Base-by-base conservation (phyloP, 805 yeast genomes). In the Ogataea philodendri region DNA sequence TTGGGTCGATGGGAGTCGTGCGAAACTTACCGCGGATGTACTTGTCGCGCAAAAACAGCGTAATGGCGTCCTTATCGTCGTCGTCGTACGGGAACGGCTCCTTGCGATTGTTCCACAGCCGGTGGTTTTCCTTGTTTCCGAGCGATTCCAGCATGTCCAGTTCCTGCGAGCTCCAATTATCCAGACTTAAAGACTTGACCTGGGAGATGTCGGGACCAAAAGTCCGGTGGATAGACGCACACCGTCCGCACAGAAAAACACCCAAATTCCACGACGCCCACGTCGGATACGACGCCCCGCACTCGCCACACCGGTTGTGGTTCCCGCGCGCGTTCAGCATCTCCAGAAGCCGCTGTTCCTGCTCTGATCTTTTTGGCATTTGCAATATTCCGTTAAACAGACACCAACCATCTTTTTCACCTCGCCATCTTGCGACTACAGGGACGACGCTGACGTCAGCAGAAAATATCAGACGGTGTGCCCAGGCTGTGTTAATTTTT, bases 261-360 rank as follows among this genome's bases (percentile, higher is more conserved):
- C 94, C 95, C 26, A 84, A 49, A 27, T 63, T 59, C 60, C 59
- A 59, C 7, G 65, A 59, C 3, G 67, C 66, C 67, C 66, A 62
- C 5, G 83, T 84, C 7, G 95, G 93, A 57, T 72, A 79, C 4
- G 72, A 54, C 5, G 76, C 63, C 3, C 75, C 74, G 62, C 95
- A 85, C 55, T 85, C 95, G 22, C 88, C 94, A 59, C 95, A 85
- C 54, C 69, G 74, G 57, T 83, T 84, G 30, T 66, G 63, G 54
- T 84, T 85, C 11, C 60, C 76, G 9, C 74, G 64, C 26, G 65
- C 54, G 52, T 81, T 82, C 46, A 84, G 68, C 39, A 84, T 57
- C 23, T 74, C 78, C 35, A 78, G 70, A 47, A 85, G 65, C 10
- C 60, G 47, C 16, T 39, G 37, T 42, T 63, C 67, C 32, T 55